phyloP scores from a whole-genome alignment of 1,139 yeast species.

The Geotrichum macrosporum region DNA sequence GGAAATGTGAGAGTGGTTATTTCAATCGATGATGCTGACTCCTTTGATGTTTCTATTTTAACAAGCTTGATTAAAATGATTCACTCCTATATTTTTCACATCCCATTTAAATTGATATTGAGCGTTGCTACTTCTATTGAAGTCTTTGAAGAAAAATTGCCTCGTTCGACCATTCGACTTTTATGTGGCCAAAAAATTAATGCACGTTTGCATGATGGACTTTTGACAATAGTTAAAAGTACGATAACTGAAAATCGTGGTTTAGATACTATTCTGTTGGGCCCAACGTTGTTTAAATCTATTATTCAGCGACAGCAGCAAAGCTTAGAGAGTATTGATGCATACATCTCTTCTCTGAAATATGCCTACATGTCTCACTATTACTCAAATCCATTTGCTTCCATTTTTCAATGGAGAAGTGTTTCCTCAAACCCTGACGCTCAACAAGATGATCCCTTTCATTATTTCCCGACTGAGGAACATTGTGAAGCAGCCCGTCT shows the following conservation, averaged over 20 bases:
- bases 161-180: slow-evolving; percentile 34
- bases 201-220: slow-evolving; percentile 28
- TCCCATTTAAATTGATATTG: slow-evolving; percentile 48
- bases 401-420: slow-evolving; percentile 39
- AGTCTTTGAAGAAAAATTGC: slow-evolving; percentile 44
- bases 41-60: slow-evolving; percentile 50
- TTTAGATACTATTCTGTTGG: slow-evolving; percentile 26
- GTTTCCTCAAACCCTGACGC: too few species aligned
- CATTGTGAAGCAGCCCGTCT: slow-evolving; percentile 42
- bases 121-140: slow-evolving; percentile 52
- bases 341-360: slow-evolving; percentile 51
- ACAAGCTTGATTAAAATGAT: slow-evolving; percentile 49
- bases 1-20: slow-evolving; percentile 40
- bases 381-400: slow-evolving; percentile 62
- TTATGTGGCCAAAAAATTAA: slow-evolving; percentile 29
- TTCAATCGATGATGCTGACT: slow-evolving; percentile 62
- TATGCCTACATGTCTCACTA: slow-evolving; percentile 66
- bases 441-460: too few species aligned
- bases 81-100: slow-evolving; percentile 37
- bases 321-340: slow-evolving; percentile 45
- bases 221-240: slow-evolving; percentile 25
- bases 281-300: slow-evolving; percentile 29
- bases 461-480: slow-evolving; percentile 29
- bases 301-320: slow-evolving; percentile 30
- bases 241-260: slow-evolving; percentile 24